Conservation (phyloP, 1,284 basidiomycete genomes). For the Fomitopsis palustris region DNA sequence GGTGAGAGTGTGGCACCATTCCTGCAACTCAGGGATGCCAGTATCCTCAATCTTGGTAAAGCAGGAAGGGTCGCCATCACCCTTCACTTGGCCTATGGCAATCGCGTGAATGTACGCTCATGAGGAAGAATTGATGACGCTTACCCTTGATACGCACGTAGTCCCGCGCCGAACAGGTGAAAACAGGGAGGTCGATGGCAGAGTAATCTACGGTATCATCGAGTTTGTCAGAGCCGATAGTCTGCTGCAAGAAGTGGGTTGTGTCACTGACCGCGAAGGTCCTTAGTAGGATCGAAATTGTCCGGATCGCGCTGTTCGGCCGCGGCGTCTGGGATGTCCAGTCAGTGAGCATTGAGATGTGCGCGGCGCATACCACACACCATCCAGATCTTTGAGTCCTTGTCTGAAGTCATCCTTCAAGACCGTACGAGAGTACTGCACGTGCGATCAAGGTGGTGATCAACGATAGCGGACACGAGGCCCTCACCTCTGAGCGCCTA, state of each 20-base stretch:
- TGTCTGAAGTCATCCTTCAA: constrained; percentile 58
- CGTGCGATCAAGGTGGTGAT: not conserved
- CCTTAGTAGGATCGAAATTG: constrained; percentile 48
- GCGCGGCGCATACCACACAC: constrained; percentile 24
- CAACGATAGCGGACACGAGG: not conserved
- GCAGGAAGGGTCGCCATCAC: constrained; percentile 54
- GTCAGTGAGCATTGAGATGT: not conserved
- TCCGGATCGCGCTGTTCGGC: constrained; percentile 55
- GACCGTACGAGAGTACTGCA: constrained; percentile 50
- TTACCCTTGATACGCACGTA: constrained; percentile 36
- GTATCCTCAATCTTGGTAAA: constrained; percentile 54
- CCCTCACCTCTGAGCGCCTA: constrained; percentile 50
- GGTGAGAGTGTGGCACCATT: constrained; percentile 57
- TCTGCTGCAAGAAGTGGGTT: not conserved
- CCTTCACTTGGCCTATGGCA: constrained; percentile 49
- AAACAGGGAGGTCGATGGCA: constrained; percentile 56
- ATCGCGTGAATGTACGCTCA: not conserved
- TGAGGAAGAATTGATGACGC: not conserved
- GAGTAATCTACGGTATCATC: constrained; percentile 43
- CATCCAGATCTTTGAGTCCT: constrained; percentile 56
- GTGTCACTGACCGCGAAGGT: constrained; percentile 44
- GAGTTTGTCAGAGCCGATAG: not conserved
- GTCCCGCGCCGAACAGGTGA: constrained; percentile 58
- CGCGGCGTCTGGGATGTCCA: constrained; percentile 39
- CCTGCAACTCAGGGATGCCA: constrained; percentile 51